Evolutionary conservation across 495 filamentous ascomycete species (phyloP), one percentile per base, ranked within the genome.

Genomic region (Tuber brumale): DNA sequence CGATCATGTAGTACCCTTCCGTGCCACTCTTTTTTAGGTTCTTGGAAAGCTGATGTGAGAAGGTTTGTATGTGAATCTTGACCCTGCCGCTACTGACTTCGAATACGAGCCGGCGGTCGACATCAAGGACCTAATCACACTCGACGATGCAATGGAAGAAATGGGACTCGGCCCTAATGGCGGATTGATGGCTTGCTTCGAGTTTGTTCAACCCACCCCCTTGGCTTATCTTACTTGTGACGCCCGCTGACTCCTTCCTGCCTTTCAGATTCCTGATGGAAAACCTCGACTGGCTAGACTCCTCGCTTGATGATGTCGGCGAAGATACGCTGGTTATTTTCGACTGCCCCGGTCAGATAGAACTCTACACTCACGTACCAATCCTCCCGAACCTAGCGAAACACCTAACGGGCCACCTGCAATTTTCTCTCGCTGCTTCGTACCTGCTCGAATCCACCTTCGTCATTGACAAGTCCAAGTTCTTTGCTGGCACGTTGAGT

Each of bases 141-240:
- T 99, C 70, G 92, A 97, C 82, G 95, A 99, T 90, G 95, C 97
- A 41, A 99, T 99, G 95, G 95, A 97, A 75, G 95, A 98, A 85
- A 89, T 97, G 88, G 88, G 89, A 69, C 88, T 97, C 9, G 95
- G 95, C 7, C 95, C 95, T 41, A 99, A 99, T 82, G 95, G 95
- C 51, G 95, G 94, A 12, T 87, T 99, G 42, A 97, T 99, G 82
- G 97, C 95, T 88, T 99, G 95, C 85, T 97, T 99, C 86, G 95
- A 99, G 84, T 90, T 76, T 45, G 82, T 76, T 43, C 44, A 51
- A 35, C 42, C 66, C 45, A 6, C 42, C 42, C 8, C 44, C 69
- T 19, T 21, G 8, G 27, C 16, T 21, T 31, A 42, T 14, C 23
- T 39, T 8, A n/a, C 57, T 41, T 14, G 12, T 42, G 43, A 43